Base-by-base conservation (phyloP, 805 yeast genomes). In the Saturnispora quitensis region DNA sequence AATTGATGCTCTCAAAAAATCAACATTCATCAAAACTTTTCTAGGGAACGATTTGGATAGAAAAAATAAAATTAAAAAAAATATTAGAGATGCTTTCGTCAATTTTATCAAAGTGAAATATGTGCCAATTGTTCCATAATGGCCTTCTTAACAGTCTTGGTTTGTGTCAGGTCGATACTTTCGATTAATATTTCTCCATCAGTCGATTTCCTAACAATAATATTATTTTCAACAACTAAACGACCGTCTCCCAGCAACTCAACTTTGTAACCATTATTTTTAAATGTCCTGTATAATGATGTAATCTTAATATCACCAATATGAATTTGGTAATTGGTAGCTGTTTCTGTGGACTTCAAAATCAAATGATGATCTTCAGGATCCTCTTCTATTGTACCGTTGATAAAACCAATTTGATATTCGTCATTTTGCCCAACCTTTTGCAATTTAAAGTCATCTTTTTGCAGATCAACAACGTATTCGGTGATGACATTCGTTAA, bases 231-330 rank as follows among this genome's bases (percentile, higher is more conserved):
- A 43, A 95, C 85, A 13, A 90, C 95, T 40, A 93, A 70, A 0
- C 89, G 82, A 64, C 98, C 98, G 65, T 89, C 97, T 50, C 97
- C 95, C 65, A 85, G 81, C 65, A 91, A 89, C 62, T 90, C 97
- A 0, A 95, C 97, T 49, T 71, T 73, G 60, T 85, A 78, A 47
- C 87, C 85, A 51, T 70, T 67, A 5, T 73, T 69, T 31, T 73
- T 68, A 36, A 93, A 71, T 53, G 75, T 77, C 58, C 79, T 78
- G 60, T 86, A 83, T 48, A 93, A 71, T 56, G 89, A 96, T 0
- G 93, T 86, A 25, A 93, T 71, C 55, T 86, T 77, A 43, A 93
- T 81, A 64, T 90, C 96, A 38, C 99, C 99, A 53, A 93, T 87
- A 17, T 86, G 47, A 86, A 68, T 35, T 48, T 49, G 43, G 35